Evolutionary conservation across 352 stramenopile species (phyloP), one percentile per base, ranked within the genome.

Genomic region (Phytopythium montanum): DNA sequence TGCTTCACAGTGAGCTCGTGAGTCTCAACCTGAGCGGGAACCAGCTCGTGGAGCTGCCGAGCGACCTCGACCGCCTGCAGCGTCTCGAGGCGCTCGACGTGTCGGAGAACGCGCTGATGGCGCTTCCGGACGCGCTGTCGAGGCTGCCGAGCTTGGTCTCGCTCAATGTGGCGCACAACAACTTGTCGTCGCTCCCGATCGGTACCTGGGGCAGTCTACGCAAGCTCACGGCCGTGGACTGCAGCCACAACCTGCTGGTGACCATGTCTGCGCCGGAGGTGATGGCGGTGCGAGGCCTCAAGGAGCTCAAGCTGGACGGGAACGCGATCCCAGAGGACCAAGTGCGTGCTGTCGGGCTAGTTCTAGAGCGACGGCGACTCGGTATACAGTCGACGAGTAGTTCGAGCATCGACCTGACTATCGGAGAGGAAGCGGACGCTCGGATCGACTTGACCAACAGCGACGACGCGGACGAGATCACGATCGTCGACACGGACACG

Each of bases 111-210:
- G 62, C 76, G 7, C 60, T 92, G 13, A 21, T 79, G 5, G 56
- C 61, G 7, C 58, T 92, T 16, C 79, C 80, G 33, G 36, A 50
- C 2, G 48, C 62, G 4, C 23, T 90, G 19, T 55, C 56, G 0
- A 60, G 51, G 21, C 41, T 92, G 18, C 23, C 42, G 4, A 48
- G 68, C 16, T 64, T 92, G 9, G 54, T 76, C 28, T 59, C 72
- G 9, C 49, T 90, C 16, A 63, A 65, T 13, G 49, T 84, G 12
- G 66, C 78, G 2, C 80, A 92, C 63, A 92, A 92, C 63, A 85
- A 92, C 38, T 54, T 92, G 25, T 55, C 58, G 3, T 41, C 39
- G 19, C 48, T 81, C 6, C 59, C 70, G 23, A 58, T 69, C 19
- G 53, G 36, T 4, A 13, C 66, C n/a, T 73, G 68, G 63, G 50